These are phyloP conservation scores for Xylogone sp. DNA, from an alignment of 2,329 filamentous ascomycete genomes.

Conservation along the genomic window DNA sequence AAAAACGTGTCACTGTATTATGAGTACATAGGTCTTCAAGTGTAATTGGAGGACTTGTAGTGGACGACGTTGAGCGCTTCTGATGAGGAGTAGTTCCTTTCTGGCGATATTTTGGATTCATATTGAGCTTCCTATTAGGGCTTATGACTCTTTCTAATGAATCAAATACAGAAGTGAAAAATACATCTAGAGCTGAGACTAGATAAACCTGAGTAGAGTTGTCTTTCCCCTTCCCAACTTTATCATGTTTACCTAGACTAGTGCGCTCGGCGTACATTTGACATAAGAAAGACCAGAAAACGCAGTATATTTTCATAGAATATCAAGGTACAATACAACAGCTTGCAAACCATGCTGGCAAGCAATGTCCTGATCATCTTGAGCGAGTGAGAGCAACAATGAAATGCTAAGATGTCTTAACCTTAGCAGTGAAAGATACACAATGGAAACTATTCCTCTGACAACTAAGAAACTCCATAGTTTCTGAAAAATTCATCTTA, in stretches of 20 bases:
- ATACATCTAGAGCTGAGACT: not conserved
- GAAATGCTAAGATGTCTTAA: no score
- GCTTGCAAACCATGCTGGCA: no score
- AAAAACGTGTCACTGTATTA: constrained; percentile 63
- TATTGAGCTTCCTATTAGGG: not conserved
- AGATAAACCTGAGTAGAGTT: not conserved
- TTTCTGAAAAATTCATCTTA: no score
- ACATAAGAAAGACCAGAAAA: no score
- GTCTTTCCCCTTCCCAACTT: not conserved
- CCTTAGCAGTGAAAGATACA: no score
- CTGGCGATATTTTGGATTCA: not conserved
- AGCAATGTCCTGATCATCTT: no score
- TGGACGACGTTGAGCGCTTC: not conserved
- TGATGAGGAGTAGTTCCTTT: not conserved
- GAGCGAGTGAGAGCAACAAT: no score
- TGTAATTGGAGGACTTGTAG: not conserved
- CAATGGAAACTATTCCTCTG: no score
- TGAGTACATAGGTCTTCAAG: constrained; percentile 54
- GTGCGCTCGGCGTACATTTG: not conserved
- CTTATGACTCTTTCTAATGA: not conserved
- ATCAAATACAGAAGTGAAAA: not conserved
- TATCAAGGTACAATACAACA: no score
- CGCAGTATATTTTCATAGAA: no score
- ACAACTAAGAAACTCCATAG: no score
- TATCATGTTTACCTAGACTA: not conserved